Conservation (phyloP, 257 asterid genomes). For the Capsicum chinense region DNA sequence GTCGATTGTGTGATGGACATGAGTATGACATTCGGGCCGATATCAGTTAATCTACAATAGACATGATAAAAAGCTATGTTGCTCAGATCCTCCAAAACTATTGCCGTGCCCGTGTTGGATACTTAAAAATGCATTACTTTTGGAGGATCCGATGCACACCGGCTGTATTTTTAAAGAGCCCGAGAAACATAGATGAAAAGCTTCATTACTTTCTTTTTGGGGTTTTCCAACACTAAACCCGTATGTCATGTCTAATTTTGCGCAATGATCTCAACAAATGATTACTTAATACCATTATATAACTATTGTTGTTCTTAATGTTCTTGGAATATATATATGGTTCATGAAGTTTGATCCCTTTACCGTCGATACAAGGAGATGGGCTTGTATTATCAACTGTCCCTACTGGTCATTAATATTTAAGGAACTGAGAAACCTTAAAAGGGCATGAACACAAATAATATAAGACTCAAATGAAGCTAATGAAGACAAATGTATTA, state of each 20-base stretch:
- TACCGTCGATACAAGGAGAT: neutral
- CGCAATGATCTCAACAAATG: neutral
- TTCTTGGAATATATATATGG: neutral
- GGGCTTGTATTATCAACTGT: neutral
- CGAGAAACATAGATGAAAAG: neutral
- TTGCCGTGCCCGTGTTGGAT: neutral
- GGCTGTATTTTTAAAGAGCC: neutral
- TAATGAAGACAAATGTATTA: slow-evolving; percentile 32
- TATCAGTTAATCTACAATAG: neutral
- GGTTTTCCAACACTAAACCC: neutral
- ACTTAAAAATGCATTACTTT: neutral
- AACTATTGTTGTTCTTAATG: neutral
- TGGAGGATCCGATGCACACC: neutral
- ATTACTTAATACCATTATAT: neutral
- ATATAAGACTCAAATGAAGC: slow-evolving; percentile 17
- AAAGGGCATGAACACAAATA: neutral
- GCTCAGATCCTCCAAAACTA: neutral
- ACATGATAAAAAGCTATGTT: neutral
- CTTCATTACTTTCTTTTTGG: neutral
- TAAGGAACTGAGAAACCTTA: neutral
- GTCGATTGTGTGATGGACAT: neutral
- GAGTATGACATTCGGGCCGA: neutral
- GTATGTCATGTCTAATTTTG: neutral
- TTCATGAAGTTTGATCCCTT: neutral
- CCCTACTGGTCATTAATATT: neutral